Evolutionary conservation across 331 rosid species (phyloP), one percentile per base, ranked within the genome.

Genomic region (Cydonia oblonga): DNA sequence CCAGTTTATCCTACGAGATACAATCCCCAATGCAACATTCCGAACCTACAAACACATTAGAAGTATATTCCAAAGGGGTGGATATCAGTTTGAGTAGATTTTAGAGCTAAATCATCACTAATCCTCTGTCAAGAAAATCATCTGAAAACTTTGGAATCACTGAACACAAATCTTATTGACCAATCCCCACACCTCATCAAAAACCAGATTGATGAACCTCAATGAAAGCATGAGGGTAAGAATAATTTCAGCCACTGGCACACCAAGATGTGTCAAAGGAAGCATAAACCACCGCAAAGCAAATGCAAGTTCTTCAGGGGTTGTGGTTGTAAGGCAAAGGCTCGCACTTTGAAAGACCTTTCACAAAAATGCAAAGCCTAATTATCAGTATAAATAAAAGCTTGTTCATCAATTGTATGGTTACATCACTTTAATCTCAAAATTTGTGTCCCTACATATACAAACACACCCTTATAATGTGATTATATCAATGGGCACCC

Each of bases 301-400:
- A 82, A 76, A 90, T 75, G 97, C 98, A 64, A 93, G 90, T 71
- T 93, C 95, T 81, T 93, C 98, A 9, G 98, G 98, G 26, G 95
- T 82, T 30, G 97, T 93, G 66, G 98, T 93, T 73, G 92, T 84
- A 65, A 93, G 87, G 87, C 98, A 93, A 71, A 93, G 96, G 87
- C 98, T 90, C 2, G 90, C 98, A 85, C 98, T 93, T 90, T 93
- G 98, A 83, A 93, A 93, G 74, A 93, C 96, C 98, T 93, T 81
- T 65, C 66, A 81, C 70, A 74, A 67, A 78, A 79, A 82, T 25
- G 64, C 58, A 35, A 44, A 72, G 71, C 14, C 80, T 63, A 78
- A 56, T 68, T 74, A 63, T 75, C 76, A 75, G 81, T 68, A 77
- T 38, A 63, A 74, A 53, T 15, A 56, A 78, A 66, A 5, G 49